Evolutionary conservation across 2,329 filamentous ascomycete genomes (phyloP).

Genomic region (Metarhizium album): DNA sequence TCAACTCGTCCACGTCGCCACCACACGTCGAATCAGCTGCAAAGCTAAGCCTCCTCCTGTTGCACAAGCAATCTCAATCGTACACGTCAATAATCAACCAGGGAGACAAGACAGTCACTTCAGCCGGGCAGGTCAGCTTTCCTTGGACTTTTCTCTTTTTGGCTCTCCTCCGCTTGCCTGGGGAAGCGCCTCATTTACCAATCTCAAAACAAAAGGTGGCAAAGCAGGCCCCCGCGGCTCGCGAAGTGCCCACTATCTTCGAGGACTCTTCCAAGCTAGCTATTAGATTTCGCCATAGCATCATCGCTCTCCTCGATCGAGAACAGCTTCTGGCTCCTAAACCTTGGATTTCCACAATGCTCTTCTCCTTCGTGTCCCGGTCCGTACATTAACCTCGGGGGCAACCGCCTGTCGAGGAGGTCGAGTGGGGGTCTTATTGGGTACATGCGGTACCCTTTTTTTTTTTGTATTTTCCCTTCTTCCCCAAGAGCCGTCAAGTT

Average conservation of each 20-base stretch:
- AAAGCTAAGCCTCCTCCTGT: no score
- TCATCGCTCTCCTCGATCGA: conserved; percentile 18
- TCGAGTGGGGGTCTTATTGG: not conserved
- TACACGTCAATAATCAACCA: no score
- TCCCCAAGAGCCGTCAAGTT: conserved; percentile 2
- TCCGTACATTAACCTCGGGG: not conserved
- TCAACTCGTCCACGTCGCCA: no score
- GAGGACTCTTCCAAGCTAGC: conserved; percentile 25
- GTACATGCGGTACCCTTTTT: not conserved
- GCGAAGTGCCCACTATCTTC: conserved; percentile 2
- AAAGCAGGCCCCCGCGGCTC: not conserved
- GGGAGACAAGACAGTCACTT: not conserved
- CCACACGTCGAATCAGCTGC: no score
- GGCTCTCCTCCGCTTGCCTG: not conserved
- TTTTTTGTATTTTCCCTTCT: not conserved
- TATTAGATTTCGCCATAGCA: conserved; percentile 26
- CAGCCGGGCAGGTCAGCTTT: not conserved
- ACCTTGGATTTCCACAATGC: not conserved
- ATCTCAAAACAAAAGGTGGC: not conserved
- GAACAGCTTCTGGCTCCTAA: not conserved
- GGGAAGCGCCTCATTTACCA: not conserved
- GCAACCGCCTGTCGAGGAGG: conserved; percentile 4
- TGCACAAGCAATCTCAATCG: no score
- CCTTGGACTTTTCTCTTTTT: conserved; percentile 2
- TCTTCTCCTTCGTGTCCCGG: not conserved